Conservation (phyloP, 441 rosid species). For the Populus hybrid region DNA sequence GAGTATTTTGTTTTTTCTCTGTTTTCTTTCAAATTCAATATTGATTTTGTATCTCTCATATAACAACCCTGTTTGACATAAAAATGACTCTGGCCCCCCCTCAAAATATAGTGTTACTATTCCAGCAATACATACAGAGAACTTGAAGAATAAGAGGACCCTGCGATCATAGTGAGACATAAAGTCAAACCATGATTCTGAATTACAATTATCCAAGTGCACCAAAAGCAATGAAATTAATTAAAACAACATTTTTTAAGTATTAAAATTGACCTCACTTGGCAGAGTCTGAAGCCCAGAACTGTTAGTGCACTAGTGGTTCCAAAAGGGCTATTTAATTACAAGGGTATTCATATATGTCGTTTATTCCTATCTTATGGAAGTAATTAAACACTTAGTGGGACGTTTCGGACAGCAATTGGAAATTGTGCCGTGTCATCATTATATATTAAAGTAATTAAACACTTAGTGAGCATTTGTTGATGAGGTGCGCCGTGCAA, state of each 20-base stretch:
- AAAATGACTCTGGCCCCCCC: constrained; percentile 30
- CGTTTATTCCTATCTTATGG: neutral
- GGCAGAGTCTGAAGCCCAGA: neutral
- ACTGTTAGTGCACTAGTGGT: neutral
- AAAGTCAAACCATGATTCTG: constrained; percentile 52
- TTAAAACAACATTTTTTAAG: neutral
- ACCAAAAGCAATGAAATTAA: constrained; percentile 22
- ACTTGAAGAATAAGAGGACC: constrained; percentile 53
- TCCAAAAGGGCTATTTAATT: neutral
- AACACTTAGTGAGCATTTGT: no score
- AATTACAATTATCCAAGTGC: constrained; percentile 25
- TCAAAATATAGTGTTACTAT: constrained; percentile 37
- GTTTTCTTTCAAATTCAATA: constrained; percentile 20
- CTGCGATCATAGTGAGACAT: constrained; percentile 82
- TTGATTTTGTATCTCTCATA: constrained; percentile 4
- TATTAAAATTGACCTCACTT: neutral
- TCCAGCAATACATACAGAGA: constrained; percentile 49
- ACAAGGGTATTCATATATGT: neutral
- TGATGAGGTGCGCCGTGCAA: no score
- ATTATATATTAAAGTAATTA: neutral
- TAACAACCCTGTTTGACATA: constrained; percentile 26
- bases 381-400: neutral
- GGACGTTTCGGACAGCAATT: neutral
- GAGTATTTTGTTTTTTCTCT: constrained; percentile 7
- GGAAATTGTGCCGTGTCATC: neutral